A percentile compares a stretch with the other conserved stretches of the same genome.
Evolutionary conservation across 129 eudicot genomes (phyloP).

Genomic region (Ambrosia artemisiifolia): DNA sequence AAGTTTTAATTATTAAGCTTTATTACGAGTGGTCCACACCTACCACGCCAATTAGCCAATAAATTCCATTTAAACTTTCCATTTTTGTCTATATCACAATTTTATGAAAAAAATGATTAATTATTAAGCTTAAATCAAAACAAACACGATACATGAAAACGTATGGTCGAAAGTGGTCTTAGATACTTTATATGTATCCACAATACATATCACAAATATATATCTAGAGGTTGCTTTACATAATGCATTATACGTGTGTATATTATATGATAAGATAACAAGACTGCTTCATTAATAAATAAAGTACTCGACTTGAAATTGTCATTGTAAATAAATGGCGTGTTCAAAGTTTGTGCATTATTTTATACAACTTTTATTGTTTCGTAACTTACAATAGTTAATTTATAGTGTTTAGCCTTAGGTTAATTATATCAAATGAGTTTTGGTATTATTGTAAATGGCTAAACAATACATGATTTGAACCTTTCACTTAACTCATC

Average conservation of each 20-base stretch:
- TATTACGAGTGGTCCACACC: slow-evolving; percentile 35
- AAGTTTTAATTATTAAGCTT: slow-evolving; percentile 22
- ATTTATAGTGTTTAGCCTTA: too few species aligned
- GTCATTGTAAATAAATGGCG: neutral
- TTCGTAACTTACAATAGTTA: too few species aligned
- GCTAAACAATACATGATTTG: neutral
- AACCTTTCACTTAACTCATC: neutral
- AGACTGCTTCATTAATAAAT: neutral
- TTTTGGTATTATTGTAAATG: neutral
- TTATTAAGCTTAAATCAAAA: slow-evolving; percentile 21
- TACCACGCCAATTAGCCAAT: slow-evolving; percentile 28
- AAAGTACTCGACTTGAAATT: neutral
- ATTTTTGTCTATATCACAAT: slow-evolving; percentile 11
- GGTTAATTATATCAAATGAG: too few species aligned
- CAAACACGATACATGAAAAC: slow-evolving; percentile 24
- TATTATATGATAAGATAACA: neutral
- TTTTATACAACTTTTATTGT: too few species aligned
- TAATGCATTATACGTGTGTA: neutral
- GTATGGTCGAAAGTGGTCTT: slow-evolving; percentile 27
- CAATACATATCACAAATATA: neutral
- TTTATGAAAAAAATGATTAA: neutral
- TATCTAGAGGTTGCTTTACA: neutral
- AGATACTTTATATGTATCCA: slow-evolving; percentile 20
- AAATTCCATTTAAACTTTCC: slow-evolving; percentile 19
- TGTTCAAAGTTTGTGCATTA: too few species aligned